Evolutionary conservation across 768 basidiomycete species (phyloP).

Genomic region (Termitomyces sp.): DNA sequence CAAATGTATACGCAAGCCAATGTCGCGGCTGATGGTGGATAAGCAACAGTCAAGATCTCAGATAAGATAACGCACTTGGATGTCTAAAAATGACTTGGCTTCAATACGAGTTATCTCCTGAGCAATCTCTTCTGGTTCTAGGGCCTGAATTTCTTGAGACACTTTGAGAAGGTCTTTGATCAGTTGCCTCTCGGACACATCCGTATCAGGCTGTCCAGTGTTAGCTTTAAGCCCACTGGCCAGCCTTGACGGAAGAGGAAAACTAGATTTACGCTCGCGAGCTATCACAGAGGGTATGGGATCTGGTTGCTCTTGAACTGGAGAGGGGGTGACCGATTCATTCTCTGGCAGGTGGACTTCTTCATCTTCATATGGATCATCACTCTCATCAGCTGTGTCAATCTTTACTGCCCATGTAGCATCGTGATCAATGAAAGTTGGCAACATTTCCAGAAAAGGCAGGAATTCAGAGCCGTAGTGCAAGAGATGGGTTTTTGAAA

Average conservation of each 20-base stretch:
- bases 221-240: conserved; percentile 23
- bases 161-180: conserved; percentile 60
- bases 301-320: conserved; percentile 19
- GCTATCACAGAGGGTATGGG: conserved; percentile 20
- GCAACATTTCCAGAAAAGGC: conserved; percentile 70
- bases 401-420: conserved; percentile 70
- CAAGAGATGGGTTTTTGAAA: conserved; percentile 74
- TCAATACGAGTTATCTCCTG: conserved; percentile 82
- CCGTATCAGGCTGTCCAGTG: conserved; percentile 27
- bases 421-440: conserved; percentile 64
- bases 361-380: conserved; percentile 63
- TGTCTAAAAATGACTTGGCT: conserved; percentile 64
- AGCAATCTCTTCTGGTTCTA: conserved; percentile 68
- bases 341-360: conserved; percentile 26
- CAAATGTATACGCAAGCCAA: conserved; percentile 79
- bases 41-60: conserved; percentile 5
- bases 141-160: conserved; percentile 50
- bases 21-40: conserved; percentile 64
- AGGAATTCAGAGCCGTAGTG: conserved; percentile 85
- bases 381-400: conserved; percentile 53
- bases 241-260: conserved; percentile 51
- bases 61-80: conserved; percentile 51
- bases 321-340: conserved; percentile 17
- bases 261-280: conserved; percentile 67
- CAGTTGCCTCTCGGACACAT: conserved; percentile 50